These are phyloP conservation scores for Magnolia sinica DNA, from an alignment of 164 flowering plant genomes.

Conservation along the genomic window DNA sequence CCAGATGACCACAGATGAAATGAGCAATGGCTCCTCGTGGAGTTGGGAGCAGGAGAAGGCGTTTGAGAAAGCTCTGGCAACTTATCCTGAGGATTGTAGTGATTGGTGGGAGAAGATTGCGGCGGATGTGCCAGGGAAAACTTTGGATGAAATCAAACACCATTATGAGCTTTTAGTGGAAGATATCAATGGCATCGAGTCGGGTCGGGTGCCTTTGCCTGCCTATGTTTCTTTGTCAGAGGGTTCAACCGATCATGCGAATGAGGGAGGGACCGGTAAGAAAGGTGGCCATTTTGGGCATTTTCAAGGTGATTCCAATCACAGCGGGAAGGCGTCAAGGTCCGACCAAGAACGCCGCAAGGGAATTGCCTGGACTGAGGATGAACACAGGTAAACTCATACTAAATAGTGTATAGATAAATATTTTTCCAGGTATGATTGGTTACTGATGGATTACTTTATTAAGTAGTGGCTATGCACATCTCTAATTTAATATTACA, in stretches of 20 bases:
- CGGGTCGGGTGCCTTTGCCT: conserved; percentile 77
- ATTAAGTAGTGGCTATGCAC: conserved; percentile 17
- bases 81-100: conserved; percentile 51
- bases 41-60: conserved; percentile 79
- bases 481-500: conserved; percentile 11
- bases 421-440: not conserved
- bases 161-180: conserved; percentile 78
- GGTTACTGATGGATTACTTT: conserved; percentile 22
- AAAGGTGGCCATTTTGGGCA: conserved; percentile 46
- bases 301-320: conserved; percentile 43
- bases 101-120: conserved; percentile 94
- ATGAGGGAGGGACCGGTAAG: conserved; percentile 55
- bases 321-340: conserved; percentile 61
- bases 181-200: conserved; percentile 65
- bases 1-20: conserved; percentile 63
- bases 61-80: conserved; percentile 82
- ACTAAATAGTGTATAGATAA: not conserved
- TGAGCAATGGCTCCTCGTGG: conserved; percentile 51
- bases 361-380: conserved; percentile 97
- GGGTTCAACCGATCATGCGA: conserved; percentile 42
- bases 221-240: conserved; percentile 55
- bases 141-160: conserved; percentile 60
- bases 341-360: conserved; percentile 88
- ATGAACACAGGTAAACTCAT: conserved; percentile 76
- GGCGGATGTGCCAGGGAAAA: conserved; percentile 68